These are phyloP conservation scores for Aspergillus fischeri DNA, from an alignment of 2,329 filamentous ascomycete genomes.

Conservation along the genomic window DNA sequence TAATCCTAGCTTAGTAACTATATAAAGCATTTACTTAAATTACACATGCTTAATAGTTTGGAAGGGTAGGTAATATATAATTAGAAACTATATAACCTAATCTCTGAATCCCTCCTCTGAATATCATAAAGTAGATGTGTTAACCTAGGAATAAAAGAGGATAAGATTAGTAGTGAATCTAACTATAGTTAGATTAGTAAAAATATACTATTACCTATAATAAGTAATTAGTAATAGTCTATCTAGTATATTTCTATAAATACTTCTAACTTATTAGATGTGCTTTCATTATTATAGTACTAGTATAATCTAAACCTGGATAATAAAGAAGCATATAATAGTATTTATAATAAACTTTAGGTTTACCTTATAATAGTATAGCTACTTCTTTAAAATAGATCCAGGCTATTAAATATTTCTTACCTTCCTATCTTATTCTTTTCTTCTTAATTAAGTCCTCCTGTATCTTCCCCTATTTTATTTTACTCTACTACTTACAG, in stretches of 20 bases:
- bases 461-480: neutral
- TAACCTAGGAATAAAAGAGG: too few relatives aligned
- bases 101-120: too few relatives aligned
- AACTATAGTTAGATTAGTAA: neutral
- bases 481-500: neutral
- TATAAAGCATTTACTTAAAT: neutral
- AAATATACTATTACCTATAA: neutral
- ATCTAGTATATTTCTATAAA: neutral
- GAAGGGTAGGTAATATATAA: too few relatives aligned
- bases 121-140: too few relatives aligned
- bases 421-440: neutral
- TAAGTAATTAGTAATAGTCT: neutral
- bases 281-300: neutral
- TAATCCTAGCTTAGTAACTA: neutral
- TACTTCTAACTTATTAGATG: neutral
- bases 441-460: neutral
- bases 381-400: neutral
- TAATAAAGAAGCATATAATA: neutral
- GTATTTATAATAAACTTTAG: neutral
- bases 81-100: too few relatives aligned
- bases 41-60: neutral
- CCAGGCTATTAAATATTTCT: neutral
- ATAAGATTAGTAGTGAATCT: neutral
- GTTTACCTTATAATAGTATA: neutral
- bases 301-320: neutral